Evolutionary conservation across 192 early-diverging fungal species (phyloP).

Genomic region (Rhizophagus clarus): DNA sequence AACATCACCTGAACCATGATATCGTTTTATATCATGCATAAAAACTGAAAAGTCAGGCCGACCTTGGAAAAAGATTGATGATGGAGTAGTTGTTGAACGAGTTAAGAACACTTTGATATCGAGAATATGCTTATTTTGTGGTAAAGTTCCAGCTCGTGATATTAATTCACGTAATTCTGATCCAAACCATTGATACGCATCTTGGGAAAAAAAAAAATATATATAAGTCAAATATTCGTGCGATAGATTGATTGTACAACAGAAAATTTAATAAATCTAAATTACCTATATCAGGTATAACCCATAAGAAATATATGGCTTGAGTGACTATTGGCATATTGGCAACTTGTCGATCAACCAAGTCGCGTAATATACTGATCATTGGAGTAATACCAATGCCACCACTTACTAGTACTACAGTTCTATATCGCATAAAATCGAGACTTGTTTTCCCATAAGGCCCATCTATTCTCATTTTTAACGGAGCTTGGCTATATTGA

Average conservation of each 20-base stretch:
- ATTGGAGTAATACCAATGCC: slow-evolving; percentile 51
- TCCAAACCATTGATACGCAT: slow-evolving; percentile 27
- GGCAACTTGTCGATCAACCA: slow-evolving; percentile 37
- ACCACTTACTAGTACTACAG: slow-evolving; percentile 33
- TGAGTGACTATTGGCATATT: slow-evolving; percentile 38
- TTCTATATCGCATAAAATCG: slow-evolving; percentile 38
- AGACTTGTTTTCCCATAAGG: slow-evolving; percentile 43
- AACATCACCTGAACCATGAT: slow-evolving; percentile 24
- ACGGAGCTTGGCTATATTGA: neutral
- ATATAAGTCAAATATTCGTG: neutral
- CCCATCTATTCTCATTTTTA: slow-evolving; percentile 41
- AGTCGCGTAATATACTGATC: slow-evolving; percentile 40
- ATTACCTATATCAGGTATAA: slow-evolving; percentile 39
- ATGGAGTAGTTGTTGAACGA: slow-evolving; percentile 16
- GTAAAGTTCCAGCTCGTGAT: neutral
- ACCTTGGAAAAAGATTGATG: slow-evolving; percentile 24
- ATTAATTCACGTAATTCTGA: neutral
- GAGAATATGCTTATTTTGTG: slow-evolving; percentile 3
- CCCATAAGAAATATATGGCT: slow-evolving; percentile 46
- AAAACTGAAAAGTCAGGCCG: slow-evolving; percentile 35
- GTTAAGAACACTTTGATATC: slow-evolving; percentile 22
- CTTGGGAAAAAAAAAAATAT: slow-evolving; percentile 4
- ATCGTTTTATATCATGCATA: slow-evolving; percentile 34
- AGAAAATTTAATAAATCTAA: neutral
- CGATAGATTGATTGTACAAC: neutral